Evolutionary conservation across 768 basidiomycete genomes (phyloP).

Genomic region (Postia placenta): DNA sequence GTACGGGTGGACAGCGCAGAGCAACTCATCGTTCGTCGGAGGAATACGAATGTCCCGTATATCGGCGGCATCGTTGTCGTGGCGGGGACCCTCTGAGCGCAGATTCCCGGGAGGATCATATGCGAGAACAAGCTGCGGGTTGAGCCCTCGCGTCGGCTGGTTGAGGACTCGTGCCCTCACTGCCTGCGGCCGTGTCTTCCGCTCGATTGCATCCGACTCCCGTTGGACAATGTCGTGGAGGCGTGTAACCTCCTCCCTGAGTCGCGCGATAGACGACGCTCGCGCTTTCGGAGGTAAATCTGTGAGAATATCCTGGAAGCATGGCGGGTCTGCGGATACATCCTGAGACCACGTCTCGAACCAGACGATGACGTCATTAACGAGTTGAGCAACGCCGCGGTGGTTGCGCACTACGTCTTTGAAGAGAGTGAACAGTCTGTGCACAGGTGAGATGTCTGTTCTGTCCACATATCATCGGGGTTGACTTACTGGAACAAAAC

Average conservation of each 20-base stretch:
- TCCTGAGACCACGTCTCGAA: conserved; percentile 19
- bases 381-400: conserved; percentile 12
- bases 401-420: conserved; percentile 18
- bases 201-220: conserved; percentile 4
- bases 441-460: background rate
- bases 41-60: conserved; percentile 58
- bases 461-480: background rate
- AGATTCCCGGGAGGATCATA: conserved; percentile 20
- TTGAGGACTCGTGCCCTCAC: conserved; percentile 3
- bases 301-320: conserved; percentile 17
- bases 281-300: conserved; percentile 1
- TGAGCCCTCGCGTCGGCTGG: background rate
- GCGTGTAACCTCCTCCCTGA: conserved; percentile 10
- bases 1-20: conserved; percentile 42
- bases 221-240: conserved; percentile 21
- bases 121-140: conserved; percentile 1
- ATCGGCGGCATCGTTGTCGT: conserved; percentile 60
- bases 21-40: conserved; percentile 63
- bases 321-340: conserved; percentile 11
- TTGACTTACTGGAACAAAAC: conserved; percentile 47
- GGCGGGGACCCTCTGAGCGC: conserved; percentile 46
- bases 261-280: conserved; percentile 8
- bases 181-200: background rate
- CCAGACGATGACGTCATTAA: conserved; percentile 17
- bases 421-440: conserved; percentile 24